Base-by-base conservation (phyloP, 768 basidiomycete species). In the Lentinula guzmanii region DNA sequence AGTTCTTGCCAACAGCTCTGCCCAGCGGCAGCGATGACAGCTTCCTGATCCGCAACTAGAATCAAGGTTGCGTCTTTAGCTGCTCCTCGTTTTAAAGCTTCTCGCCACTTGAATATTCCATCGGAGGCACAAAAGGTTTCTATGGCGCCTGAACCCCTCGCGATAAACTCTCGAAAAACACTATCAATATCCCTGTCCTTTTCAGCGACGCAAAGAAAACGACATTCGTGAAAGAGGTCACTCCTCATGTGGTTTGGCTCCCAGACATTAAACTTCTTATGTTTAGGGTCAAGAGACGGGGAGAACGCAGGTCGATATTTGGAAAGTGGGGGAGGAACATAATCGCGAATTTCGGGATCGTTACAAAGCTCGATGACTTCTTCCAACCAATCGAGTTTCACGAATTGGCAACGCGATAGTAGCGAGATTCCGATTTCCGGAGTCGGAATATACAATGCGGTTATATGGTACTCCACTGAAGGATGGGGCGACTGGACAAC, bases 331-430 rank as follows among this genome's bases (percentile, higher is more conserved):
- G 84, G 89, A 0, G 71, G 66, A 18, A 79, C 70, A 67, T 89
- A 87, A 16, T 37, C 37, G 16, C 6, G 41, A 21, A 10, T 31
- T 18, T 56, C 41, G 15, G 42, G 10, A 18, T 39, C 77, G 35
- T 41, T 56, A 24, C 24, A 56, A 16, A 43, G 11, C n/a, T 56
- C 55, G 34, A 91, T 62, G 34, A 90, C 67, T 60, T 90, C 85
- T 6, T 72, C 70, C 28, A 91, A 71, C 90, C 90, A 93, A 52
- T 87, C 85, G 0, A 79, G 76, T 61, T 78, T 90, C 35, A 87
- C 88, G 52, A 91, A 79, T 10, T 79, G 76, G 13, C 81, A 77
- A 0, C 80, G 75, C 3, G 82, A 80, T 15, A 91, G 71, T 9
- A 92, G 76, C 11, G 90, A 89, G 0, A 80, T 72, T 0, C 83